Evolutionary conservation across 305 asterid genomes (phyloP), one percentile per base, ranked within the genome.

Genomic region (Ajuga reptans): DNA sequence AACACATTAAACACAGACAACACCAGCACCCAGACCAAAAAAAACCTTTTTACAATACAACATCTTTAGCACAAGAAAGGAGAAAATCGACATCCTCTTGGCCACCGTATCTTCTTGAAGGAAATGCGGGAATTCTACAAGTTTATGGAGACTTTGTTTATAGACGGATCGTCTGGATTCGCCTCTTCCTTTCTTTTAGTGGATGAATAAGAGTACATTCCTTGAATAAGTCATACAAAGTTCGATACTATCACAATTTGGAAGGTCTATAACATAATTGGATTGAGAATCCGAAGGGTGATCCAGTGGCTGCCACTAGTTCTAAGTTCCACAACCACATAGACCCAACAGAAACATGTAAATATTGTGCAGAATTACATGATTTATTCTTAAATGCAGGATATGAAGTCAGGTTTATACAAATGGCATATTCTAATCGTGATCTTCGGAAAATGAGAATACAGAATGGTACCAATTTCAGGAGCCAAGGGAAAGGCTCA

Each of bases 401-500:
- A 37, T 21, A 45, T 55, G 39, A 50, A 52, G 53, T 17, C 24
- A 57, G 60, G 43, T 53, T 11, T 4, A 54, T 12, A 33, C n/a
- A 52, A 49, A 59, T 60, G 50, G 0, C 16, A 49, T 10, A 21
- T 60, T 31, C 12, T 31, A 37, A 31, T 50, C 15, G 36, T 9
- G 24, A 64, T 21, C 34, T 39, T 43, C 42, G 47, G 47, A 31
- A 73, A 61, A 62, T 17, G 21, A 47, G 42, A 24, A 56, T 2
- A 58, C 24, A 37, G 15, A 41, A 27, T 3, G 18, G 63, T 66
- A 81, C 78, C 75, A 36, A 64, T 63, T 76, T 82, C 75, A 68
- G 66, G 59, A 69, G 74, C 75, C 80, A 69, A 5, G 75, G 39
- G 9, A 75, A 65, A 73, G 76, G 72, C 56, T 79, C 78, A 71